Percentiles rank a stretch among this genome's conserved stretches.
phyloP scores from a whole-genome alignment of 305 asterid species.

The Lippia alba region DNA sequence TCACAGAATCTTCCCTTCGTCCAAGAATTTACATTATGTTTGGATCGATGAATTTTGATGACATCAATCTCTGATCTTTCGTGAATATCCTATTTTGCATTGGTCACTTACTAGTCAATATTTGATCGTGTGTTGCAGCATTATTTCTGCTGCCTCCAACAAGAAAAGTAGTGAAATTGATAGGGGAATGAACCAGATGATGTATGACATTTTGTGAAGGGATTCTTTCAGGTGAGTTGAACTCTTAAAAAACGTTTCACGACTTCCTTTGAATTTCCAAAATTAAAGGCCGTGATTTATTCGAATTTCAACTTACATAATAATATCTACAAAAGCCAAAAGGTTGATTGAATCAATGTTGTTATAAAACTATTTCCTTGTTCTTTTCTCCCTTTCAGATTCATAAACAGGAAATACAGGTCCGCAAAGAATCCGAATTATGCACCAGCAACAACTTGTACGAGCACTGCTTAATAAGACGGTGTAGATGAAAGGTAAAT shows the following conservation, averaged over 20 bases:
- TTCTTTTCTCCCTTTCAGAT: constrained; percentile 50
- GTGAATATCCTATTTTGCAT: too few species aligned
- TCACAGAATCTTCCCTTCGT: too few species aligned
- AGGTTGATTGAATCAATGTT: too few species aligned
- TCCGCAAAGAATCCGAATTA: constrained; percentile 55
- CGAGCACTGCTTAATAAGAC: constrained; percentile 51
- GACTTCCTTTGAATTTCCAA: not conserved
- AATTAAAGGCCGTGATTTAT: too few species aligned
- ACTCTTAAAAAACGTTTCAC: not conserved
- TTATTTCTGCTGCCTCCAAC: constrained; percentile 63
- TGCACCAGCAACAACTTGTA: constrained; percentile 82
- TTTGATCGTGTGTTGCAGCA: constrained; percentile 49
- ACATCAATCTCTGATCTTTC: too few species aligned
- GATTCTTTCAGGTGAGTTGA: constrained; percentile 90
- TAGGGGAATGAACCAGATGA: constrained; percentile 89
- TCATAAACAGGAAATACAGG: constrained; percentile 95
- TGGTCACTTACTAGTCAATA: constrained; percentile 11
- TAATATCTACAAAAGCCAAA: too few species aligned
- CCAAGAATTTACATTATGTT: too few species aligned
- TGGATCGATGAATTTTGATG: too few species aligned
- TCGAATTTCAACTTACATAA: too few species aligned
- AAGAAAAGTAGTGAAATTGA: constrained; percentile 62
- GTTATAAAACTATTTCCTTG: constrained; percentile 1
- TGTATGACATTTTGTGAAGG: constrained; percentile 97
- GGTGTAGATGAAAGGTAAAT: constrained; percentile 1